Base-by-base conservation (phyloP, 192 early-diverging fungal species). In the Gryganskiella cystojenkinii region DNA sequence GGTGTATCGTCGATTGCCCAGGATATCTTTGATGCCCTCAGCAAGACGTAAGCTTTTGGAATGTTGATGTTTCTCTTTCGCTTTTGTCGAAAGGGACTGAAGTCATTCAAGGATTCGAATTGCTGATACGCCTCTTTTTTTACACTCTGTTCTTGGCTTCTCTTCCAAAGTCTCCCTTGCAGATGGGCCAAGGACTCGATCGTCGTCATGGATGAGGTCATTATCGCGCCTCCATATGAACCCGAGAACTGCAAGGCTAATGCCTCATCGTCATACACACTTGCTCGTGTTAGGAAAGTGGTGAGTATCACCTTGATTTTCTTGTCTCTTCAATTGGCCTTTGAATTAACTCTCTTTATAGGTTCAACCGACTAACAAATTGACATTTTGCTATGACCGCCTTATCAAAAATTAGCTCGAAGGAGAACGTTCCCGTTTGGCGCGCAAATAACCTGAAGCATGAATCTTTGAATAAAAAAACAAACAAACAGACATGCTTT, bases 181-280 rank as follows among this genome's bases (percentile, higher is more conserved):
- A 86, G 89, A 17, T 95, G 93, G 93, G 64, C 76, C 44, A 86
- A 91, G 57, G 86, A 90, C 61, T 82, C 82, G 30, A 95, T 95
- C 70, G 80, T 95, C 10, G 92, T 95, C 5, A 81, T 95, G 81
- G 93, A 95, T 70, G 92, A 95, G 67, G 88, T 95, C 22, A 73
- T 88, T 15, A 91, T 95, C 52, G 82, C 86, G 17, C 86, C 93
- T 28, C 93, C 93, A 3, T 95, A 95, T 64, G 78, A 84, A 47
- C 81, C 87, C 7, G 90, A 92, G 6, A 86, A 87, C 65, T 93
- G 92, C 66, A 88, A 89, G 56, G 88, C 85, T 34, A 86, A 81
- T 65, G 58, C 71, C 3, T 80, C 85, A 25, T 81, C 90, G 27
- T 70, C 88, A 20, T 81, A 81, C 13, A 84, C 87, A 20, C 70